Percentiles rank a stretch among this genome's conserved stretches.
Evolutionary conservation across 495 filamentous ascomycete genomes (phyloP).

Genomic region (Penicillium simplicissimum): DNA sequence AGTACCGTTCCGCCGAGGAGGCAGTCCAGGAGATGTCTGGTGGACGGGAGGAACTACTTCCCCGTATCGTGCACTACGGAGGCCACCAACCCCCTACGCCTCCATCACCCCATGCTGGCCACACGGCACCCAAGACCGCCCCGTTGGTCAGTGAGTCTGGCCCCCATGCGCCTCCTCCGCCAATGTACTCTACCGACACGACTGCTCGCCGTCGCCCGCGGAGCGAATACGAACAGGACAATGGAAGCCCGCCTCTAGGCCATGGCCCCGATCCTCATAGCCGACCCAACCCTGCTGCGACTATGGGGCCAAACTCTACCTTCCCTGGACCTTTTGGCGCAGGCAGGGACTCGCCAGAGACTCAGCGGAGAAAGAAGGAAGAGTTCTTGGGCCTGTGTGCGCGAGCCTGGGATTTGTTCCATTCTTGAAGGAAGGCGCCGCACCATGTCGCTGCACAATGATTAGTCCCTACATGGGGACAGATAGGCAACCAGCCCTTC

Average conservation of each 20-base stretch:
- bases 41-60: slow-evolving; percentile 86
- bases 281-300: slow-evolving; percentile 67
- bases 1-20: slow-evolving; percentile 95
- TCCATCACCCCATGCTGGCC: slow-evolving; percentile 67
- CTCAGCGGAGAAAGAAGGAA: slow-evolving; percentile 85
- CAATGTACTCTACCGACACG: slow-evolving; percentile 37
- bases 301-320: slow-evolving; percentile 56
- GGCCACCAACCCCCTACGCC: slow-evolving; percentile 89
- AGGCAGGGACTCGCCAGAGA: slow-evolving; percentile 78
- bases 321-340: slow-evolving; percentile 72
- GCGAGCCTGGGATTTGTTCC: slow-evolving; percentile 94
- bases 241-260: slow-evolving; percentile 48
- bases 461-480: neutral
- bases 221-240: slow-evolving; percentile 88
- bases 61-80: slow-evolving; percentile 92
- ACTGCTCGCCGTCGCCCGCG: slow-evolving; percentile 72
- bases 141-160: slow-evolving; percentile 30
- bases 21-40: slow-evolving; percentile 86
- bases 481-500: too few species aligned
- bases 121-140: slow-evolving; percentile 39
- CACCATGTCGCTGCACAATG: neutral
- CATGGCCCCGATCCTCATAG: slow-evolving; percentile 44
- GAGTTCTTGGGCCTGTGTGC: slow-evolving; percentile 88
- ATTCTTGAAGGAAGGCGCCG: slow-evolving; percentile 61
- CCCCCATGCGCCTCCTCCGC: slow-evolving; percentile 28